phyloP scores from a whole-genome alignment of 176 grass and related monocot species.

The Eleusine coracana region DNA sequence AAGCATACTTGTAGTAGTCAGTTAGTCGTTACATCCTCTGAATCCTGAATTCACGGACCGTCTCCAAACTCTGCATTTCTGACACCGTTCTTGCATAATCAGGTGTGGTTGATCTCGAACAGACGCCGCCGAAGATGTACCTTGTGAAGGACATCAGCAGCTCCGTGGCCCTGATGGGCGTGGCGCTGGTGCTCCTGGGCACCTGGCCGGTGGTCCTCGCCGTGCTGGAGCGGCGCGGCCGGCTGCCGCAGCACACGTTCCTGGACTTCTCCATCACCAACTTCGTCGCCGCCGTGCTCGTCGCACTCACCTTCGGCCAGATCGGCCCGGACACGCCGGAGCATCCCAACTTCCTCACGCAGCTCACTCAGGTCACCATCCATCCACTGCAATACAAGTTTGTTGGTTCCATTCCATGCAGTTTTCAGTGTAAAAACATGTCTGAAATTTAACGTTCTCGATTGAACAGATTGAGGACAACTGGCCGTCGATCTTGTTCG shows the following conservation, averaged over 20 bases:
- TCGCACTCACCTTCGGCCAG: constrained; percentile 81
- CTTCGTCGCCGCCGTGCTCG: constrained; percentile 76
- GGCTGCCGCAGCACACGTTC: constrained; percentile 93
- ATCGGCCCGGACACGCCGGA: constrained; percentile 58
- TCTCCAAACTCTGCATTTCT: background rate
- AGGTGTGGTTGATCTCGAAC: background rate
- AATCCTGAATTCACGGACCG: background rate
- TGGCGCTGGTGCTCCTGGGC: constrained; percentile 72
- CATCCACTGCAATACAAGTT: background rate
- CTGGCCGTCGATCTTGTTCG: constrained; percentile 82
- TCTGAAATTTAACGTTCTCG: background rate
- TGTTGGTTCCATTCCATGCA: no score
- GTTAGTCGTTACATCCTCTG: background rate
- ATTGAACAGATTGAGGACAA: constrained; percentile 57
- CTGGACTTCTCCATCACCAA: constrained; percentile 86
- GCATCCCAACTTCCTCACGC: constrained; percentile 85
- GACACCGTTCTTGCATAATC: background rate
- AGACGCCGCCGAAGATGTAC: constrained; percentile 53
- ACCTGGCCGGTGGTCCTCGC: constrained; percentile 96
- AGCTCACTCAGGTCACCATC: constrained; percentile 59
- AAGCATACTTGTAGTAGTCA: no score
- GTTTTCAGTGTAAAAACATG: background rate
- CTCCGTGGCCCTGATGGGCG: constrained; percentile 74
- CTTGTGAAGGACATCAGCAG: constrained; percentile 73
- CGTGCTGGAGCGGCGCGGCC: constrained; percentile 79